A percentile compares a stretch with the other conserved stretches of the same genome.
These are phyloP conservation scores for Rhododendron henanense DNA, from an alignment of 148 eudicot species.

Conservation along the genomic window DNA sequence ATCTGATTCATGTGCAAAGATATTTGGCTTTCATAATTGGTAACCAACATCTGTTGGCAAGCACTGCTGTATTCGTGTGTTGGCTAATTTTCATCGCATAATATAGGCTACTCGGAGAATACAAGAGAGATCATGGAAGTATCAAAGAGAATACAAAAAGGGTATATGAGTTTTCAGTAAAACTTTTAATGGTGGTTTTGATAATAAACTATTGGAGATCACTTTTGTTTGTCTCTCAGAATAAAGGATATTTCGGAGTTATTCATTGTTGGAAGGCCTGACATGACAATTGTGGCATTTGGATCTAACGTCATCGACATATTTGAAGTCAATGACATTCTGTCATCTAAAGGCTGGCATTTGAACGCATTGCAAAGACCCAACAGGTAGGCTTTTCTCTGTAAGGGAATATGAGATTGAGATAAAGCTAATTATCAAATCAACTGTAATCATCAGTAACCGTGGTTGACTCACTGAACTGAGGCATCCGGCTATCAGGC, in stretches of 20 bases:
- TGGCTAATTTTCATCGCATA: neutral
- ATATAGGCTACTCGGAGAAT: slow-evolving; percentile 78
- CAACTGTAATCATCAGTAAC: neutral
- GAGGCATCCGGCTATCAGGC: neutral
- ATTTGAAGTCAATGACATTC: slow-evolving; percentile 90
- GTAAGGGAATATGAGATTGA: neutral
- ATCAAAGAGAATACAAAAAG: slow-evolving; percentile 77
- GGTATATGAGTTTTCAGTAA: slow-evolving; percentile 44
- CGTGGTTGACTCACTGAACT: neutral
- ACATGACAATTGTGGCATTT: slow-evolving; percentile 95
- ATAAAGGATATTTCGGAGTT: slow-evolving; percentile 67
- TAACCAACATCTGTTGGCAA: neutral
- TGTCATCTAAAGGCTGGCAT: slow-evolving; percentile 98
- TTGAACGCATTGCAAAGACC: slow-evolving; percentile 89
- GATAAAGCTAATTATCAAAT: neutral
- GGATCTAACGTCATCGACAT: slow-evolving; percentile 72
- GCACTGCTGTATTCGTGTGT: neutral
- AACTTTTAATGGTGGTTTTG: slow-evolving; percentile 2
- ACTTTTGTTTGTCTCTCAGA: slow-evolving; percentile 30
- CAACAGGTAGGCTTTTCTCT: slow-evolving; percentile 43
- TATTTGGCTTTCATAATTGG: neutral
- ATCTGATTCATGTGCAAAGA: neutral
- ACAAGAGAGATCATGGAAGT: slow-evolving; percentile 89
- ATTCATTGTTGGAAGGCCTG: slow-evolving; percentile 81
- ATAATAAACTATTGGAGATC: neutral